Percentiles rank a stretch among this genome's conserved stretches.
Conservation (phyloP, 2,329 filamentous ascomycete genomes). For the Pseudogymnoascus sp. region DNA sequence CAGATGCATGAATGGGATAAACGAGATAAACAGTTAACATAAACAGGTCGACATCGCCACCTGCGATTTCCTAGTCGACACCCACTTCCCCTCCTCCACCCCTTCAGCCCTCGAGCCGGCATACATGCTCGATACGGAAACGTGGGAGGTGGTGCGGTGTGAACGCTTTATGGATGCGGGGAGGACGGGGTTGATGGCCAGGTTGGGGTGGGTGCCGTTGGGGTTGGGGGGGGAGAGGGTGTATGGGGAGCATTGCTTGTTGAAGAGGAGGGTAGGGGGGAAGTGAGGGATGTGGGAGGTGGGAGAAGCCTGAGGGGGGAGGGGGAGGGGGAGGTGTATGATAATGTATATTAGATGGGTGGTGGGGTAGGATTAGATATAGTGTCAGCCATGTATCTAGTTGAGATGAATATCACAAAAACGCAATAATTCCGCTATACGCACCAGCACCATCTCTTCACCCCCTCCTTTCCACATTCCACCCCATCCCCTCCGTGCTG, state of each 20-base stretch:
- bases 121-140: constrained; percentile 63
- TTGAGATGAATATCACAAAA: constrained; percentile 37
- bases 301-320: no score
- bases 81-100: constrained; percentile 57
- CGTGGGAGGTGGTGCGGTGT: constrained; percentile 73
- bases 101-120: constrained; percentile 68
- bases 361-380: constrained; percentile 33
- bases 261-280: constrained; percentile 45
- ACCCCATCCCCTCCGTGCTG: no score
- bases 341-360: constrained; percentile 66
- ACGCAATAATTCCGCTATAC: constrained; percentile 69
- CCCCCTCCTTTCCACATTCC: neutral
- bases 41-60: constrained; percentile 56
- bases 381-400: neutral
- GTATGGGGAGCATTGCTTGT: constrained; percentile 84
- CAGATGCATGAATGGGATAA: no score
- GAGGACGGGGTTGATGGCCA: constrained; percentile 63
- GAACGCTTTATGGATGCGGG: constrained; percentile 72
- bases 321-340: neutral
- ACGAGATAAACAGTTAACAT: constrained; percentile 10
- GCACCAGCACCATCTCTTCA: neutral
- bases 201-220: constrained; percentile 73
- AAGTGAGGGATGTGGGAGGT: constrained; percentile 41
- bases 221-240: constrained; percentile 60
- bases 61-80: constrained; percentile 84